A percentile compares a stretch with the other conserved stretches of the same genome.
These are phyloP conservation scores for Stachybotrys chartarum DNA, from an alignment of 2,329 filamentous ascomycete species.

Conservation along the genomic window DNA sequence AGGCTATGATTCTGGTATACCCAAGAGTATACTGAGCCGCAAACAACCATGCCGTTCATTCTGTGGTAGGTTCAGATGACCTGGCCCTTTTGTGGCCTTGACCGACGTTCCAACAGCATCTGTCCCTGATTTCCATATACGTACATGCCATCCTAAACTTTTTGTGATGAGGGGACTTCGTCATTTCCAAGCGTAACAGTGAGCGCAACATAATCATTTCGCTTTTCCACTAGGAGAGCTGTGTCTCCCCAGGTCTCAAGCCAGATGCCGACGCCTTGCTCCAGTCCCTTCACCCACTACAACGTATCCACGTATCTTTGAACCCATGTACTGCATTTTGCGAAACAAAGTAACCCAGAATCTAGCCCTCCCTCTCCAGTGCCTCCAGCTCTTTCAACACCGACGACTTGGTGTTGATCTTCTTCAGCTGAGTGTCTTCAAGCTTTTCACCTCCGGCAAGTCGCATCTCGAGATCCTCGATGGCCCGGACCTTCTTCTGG, in stretches of 20 bases:
- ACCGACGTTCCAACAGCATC: no score
- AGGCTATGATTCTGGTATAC: no score
- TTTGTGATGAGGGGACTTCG: not conserved
- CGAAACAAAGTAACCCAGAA: not conserved
- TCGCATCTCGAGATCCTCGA: slow-evolving; percentile 97
- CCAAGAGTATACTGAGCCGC: no score
- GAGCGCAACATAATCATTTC: not conserved
- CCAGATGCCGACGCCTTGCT: not conserved
- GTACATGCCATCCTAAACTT: not conserved
- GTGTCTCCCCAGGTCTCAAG: not conserved
- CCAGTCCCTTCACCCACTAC: not conserved
- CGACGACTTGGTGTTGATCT: slow-evolving; percentile 81
- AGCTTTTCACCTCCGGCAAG: slow-evolving; percentile 91
- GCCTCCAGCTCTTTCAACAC: slow-evolving; percentile 77
- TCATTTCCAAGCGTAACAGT: not conserved
- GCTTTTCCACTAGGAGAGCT: not conserved
- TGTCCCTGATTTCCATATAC: no score
- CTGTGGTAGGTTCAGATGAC: no score
- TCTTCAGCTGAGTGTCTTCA: slow-evolving; percentile 97
- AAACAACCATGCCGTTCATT: no score
- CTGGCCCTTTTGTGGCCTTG: no score
- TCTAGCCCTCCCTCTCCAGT: slow-evolving; percentile 31
- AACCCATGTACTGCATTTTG: not conserved
- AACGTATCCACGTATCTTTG: not conserved
- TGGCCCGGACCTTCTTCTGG: slow-evolving; percentile 95